phyloP scores from a whole-genome alignment of 768 basidiomycete genomes.

The Mycena filopes region DNA sequence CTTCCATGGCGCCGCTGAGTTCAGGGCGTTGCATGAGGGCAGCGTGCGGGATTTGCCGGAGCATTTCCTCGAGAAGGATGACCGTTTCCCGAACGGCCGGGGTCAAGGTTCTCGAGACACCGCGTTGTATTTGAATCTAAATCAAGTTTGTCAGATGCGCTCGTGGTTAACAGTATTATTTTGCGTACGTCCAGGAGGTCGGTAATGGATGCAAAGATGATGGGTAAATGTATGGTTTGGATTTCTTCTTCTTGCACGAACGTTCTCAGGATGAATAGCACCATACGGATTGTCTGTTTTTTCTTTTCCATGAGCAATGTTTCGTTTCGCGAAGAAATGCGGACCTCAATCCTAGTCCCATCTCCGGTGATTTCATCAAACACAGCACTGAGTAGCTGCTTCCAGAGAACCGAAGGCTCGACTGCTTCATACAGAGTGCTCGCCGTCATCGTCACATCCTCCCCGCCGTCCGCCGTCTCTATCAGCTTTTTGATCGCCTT shows the following conservation, averaged over 20 bases:
- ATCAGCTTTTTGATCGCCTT: constrained; percentile 71
- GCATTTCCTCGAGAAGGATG: constrained; percentile 63
- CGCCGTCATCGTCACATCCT: constrained; percentile 86
- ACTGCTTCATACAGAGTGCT: constrained; percentile 92
- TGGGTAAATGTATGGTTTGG: constrained; percentile 80
- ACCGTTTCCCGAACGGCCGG: constrained; percentile 54
- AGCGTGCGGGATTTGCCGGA: constrained; percentile 60
- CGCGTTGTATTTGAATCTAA: constrained; percentile 51
- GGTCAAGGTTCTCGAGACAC: constrained; percentile 47
- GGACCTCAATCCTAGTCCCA: constrained; percentile 60
- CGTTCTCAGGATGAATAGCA: constrained; percentile 75
- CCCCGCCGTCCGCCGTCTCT: constrained; percentile 61
- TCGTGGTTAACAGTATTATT: constrained; percentile 11
- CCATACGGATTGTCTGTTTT: constrained; percentile 71
- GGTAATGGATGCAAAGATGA: constrained; percentile 76
- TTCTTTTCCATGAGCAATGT: constrained; percentile 20
- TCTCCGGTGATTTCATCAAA: constrained; percentile 63
- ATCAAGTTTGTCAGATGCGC: constrained; percentile 15
- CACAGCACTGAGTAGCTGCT: constrained; percentile 69
- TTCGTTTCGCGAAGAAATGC: constrained; percentile 19
- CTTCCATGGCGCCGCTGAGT: constrained; percentile 49
- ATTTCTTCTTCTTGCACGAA: constrained; percentile 93
- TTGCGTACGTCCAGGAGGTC: constrained; percentile 70
- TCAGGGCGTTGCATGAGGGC: constrained; percentile 63
- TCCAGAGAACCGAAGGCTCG: constrained; percentile 92